phyloP scores from a whole-genome alignment of 2,329 filamentous ascomycete species.

The Arthrinium puccinioides region DNA sequence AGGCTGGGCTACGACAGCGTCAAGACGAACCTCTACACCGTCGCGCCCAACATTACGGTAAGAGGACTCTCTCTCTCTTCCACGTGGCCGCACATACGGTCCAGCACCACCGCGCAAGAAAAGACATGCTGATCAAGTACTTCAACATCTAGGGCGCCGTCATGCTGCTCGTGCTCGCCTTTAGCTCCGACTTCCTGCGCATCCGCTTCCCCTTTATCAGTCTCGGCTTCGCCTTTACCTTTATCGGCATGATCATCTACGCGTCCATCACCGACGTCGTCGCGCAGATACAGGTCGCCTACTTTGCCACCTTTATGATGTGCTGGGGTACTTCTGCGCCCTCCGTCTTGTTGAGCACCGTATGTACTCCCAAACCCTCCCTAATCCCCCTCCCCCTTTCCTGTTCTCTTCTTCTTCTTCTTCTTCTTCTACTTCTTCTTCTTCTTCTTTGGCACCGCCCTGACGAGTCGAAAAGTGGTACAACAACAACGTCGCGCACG shows the following conservation, averaged over 20 bases:
- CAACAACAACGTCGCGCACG: conserved; percentile 77
- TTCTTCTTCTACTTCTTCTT: neutral
- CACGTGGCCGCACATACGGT: no score
- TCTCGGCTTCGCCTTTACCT: conserved; percentile 65
- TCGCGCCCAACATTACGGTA: conserved; percentile 63
- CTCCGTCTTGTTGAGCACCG: conserved; percentile 52
- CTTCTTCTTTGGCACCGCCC: neutral
- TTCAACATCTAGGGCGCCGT: conserved; percentile 45
- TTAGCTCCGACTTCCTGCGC: conserved; percentile 59
- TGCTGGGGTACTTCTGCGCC: conserved; percentile 72
- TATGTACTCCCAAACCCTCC: conserved; percentile 9
- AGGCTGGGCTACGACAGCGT: conserved; percentile 40
- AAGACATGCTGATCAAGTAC: neutral
- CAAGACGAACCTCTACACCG: conserved; percentile 72
- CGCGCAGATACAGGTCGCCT: conserved; percentile 55
- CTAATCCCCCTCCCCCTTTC: neutral
- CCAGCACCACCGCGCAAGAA: no score
- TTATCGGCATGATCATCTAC: conserved; percentile 73
- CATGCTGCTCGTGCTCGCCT: conserved; percentile 66
- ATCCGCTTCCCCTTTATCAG: conserved; percentile 68
- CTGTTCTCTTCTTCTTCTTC: conserved; percentile 1
- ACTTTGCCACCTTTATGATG: conserved; percentile 77
- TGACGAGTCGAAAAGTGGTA: conserved; percentile 43
- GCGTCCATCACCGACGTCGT: conserved; percentile 60
- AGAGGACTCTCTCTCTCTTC: no score